These are phyloP conservation scores for Boletus subparvulus DNA, from an alignment of 768 basidiomycete species.

Conservation along the genomic window DNA sequence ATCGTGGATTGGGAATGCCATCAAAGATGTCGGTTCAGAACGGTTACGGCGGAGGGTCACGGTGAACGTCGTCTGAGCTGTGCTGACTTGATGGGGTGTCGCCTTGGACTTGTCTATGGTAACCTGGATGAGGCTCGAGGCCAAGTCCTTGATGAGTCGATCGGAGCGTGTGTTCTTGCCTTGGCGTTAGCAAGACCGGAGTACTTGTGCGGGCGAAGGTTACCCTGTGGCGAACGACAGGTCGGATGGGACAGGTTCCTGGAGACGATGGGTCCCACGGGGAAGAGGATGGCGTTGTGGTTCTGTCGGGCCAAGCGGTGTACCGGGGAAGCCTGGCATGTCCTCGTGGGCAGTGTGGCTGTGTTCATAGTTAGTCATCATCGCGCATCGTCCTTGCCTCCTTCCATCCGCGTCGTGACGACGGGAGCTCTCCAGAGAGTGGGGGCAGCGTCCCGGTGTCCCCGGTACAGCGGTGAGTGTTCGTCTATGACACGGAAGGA, in stretches of 20 bases:
- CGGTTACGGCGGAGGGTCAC: no score
- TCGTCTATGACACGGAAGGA: constrained; percentile 70
- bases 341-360: no score
- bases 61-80: constrained; percentile 46
- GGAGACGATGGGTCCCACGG: constrained; percentile 77
- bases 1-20: no score
- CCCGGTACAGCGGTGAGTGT: neutral
- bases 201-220: constrained; percentile 88
- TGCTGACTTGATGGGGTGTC: constrained; percentile 48
- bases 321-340: no score
- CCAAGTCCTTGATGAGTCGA: constrained; percentile 60
- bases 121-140: constrained; percentile 58
- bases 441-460: no score
- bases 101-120: constrained; percentile 64
- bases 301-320: constrained; percentile 47
- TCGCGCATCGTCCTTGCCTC: no score
- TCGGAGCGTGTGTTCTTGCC: constrained; percentile 44
- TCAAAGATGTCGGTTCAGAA: no score
- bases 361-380: no score
- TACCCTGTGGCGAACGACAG: constrained; percentile 52
- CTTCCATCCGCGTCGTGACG: no score
- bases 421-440: no score
- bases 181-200: constrained; percentile 86
- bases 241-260: constrained; percentile 61
- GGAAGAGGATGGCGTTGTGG: constrained; percentile 75